A percentile compares a stretch with the other conserved stretches of the same genome.
phyloP scores from a whole-genome alignment of 139 green algal genomes.

The Yamagishiella unicocca region DNA sequence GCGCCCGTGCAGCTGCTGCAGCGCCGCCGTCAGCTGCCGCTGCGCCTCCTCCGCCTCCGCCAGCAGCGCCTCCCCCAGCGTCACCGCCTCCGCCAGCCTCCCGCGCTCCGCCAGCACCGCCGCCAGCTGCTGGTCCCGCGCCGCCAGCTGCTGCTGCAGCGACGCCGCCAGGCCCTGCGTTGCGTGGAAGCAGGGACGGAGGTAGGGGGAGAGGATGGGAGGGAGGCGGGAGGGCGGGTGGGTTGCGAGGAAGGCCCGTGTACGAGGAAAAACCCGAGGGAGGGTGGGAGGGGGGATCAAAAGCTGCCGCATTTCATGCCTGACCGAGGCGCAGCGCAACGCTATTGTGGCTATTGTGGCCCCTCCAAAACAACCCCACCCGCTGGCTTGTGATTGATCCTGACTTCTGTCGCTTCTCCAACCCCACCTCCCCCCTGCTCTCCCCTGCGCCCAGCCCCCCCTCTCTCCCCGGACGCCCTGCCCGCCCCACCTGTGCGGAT shows the following conservation, averaged over 20 bases:
- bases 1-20: slow-evolving; percentile 16
- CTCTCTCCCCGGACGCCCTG: too few species aligned
- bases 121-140: slow-evolving; percentile 1
- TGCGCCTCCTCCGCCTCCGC: background rate
- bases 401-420: background rate
- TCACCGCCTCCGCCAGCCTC: background rate
- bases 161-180: background rate
- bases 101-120: background rate
- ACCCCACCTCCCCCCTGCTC: background rate
- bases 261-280: too few species aligned
- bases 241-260: too few species aligned
- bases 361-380: background rate
- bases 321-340: background rate
- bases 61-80: background rate
- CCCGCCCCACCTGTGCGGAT: slow-evolving; percentile 7
- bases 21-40: background rate
- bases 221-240: background rate
- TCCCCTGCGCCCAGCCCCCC: too few species aligned
- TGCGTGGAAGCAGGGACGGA: background rate
- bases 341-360: background rate
- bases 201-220: background rate
- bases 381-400: background rate
- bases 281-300: background rate
- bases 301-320: background rate
- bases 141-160: slow-evolving; percentile 3